phyloP scores from a whole-genome alignment of 495 filamentous ascomycete genomes.

The Pyronema domesticum region DNA sequence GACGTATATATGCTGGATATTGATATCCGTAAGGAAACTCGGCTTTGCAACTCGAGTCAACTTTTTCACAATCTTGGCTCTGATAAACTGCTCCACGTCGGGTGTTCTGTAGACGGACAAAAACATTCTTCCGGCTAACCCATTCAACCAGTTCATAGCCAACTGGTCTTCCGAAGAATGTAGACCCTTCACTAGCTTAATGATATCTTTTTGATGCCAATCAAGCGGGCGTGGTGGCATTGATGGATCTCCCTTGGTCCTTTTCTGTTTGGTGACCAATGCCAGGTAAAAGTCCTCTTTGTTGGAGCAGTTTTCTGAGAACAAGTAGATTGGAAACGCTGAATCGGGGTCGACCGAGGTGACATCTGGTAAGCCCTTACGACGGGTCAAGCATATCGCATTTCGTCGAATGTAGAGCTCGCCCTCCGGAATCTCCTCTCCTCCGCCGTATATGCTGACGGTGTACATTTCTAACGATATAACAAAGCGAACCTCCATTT shows the following conservation, averaged over 20 bases:
- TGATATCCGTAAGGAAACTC: constrained; percentile 66
- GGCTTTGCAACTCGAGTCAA: constrained; percentile 87
- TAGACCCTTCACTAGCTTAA: constrained; percentile 67
- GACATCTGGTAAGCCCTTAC: constrained; percentile 39
- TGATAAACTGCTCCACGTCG: constrained; percentile 58
- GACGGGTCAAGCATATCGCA: constrained; percentile 67
- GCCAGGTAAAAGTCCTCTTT: constrained; percentile 98
- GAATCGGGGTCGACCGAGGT: constrained; percentile 36
- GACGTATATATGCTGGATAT: constrained; percentile 63
- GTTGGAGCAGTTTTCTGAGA: constrained; percentile 81
- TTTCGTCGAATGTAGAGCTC: constrained; percentile 93
- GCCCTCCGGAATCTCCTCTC: constrained; percentile 64
- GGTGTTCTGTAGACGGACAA: constrained; percentile 71
- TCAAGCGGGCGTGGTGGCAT: constrained; percentile 48
- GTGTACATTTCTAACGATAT: constrained; percentile 78
- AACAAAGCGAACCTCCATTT: constrained; percentile 87
- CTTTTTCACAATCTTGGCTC: constrained; percentile 84
- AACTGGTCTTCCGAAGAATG: constrained; percentile 85
- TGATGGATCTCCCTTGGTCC: constrained; percentile 32
- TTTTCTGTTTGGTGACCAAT: constrained; percentile 67
- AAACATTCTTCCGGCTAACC: constrained; percentile 70
- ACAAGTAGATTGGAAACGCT: constrained; percentile 66
- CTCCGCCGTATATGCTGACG: constrained; percentile 70
- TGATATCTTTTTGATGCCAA: constrained; percentile 72
- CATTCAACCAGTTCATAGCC: constrained; percentile 90